Base-by-base conservation (phyloP, 257 asterid genomes). In the Gentiana straminea region DNA sequence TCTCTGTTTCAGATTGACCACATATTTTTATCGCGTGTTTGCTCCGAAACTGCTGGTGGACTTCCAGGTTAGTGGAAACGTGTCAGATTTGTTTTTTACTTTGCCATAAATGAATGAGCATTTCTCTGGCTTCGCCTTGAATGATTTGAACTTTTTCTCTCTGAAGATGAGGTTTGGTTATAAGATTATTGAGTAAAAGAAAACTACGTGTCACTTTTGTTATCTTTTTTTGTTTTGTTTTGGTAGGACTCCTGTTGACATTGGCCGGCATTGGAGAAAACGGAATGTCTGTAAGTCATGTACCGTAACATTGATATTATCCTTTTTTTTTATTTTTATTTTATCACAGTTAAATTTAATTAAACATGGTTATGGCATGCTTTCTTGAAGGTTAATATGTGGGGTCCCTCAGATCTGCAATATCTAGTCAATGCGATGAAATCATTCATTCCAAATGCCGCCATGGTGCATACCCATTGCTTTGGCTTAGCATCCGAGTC, bases 21-120 rank as follows among this genome's bases (percentile, higher is more conserved):
- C 78, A 80, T 91, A 70, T 88, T 83, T 75, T 83, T 92, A 52
- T 85, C 99, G 8, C 95, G 95, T 35, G 99, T 88, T 39, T 83
- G 97, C 82, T 85, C 99, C 13, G 97, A 88, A 83, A 92, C 99
- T 68, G 89, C 97, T 33, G 97, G 99, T 67, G 99, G 99, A 57
- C 96, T 86, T 67, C 96, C 98, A 64, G 98, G 96, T 86, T 53
- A 61, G 75, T 34, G 8, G 49, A 53, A 4, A 24, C 11, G 59
- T n/a, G 51, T 10, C 35, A 11, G 56, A 46, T 41, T 41, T 10
- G 9, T 4, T 41, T 41, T 41, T 10, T 5, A 2, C 46, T 5
- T 41, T 3, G 7, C 9, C 5, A 4, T 41, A 41, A 41, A 41
- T 5, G 46, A 41, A 5, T 41, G 46, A 10, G 46, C 5, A 10